Evolutionary conservation across 1,284 basidiomycete genomes (phyloP), one percentile per base, ranked within the genome.

Genomic region (Tylopilus sp.): DNA sequence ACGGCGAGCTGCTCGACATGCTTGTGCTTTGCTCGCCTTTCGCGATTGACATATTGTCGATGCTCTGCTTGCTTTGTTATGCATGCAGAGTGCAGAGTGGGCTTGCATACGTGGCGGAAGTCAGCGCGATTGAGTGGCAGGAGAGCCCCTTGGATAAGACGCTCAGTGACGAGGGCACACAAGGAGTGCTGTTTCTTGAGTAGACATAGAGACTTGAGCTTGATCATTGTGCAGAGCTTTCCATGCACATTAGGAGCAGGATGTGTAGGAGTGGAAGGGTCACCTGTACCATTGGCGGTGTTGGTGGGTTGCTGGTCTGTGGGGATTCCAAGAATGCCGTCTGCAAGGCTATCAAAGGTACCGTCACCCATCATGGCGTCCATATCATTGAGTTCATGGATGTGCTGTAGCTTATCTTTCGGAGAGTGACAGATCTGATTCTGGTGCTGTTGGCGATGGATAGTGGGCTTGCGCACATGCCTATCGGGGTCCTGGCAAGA

Each of bases 1-100:
- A 94, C 89, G 58, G 86, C 86, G 76, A 99, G 92, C 78, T 98
- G 96, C 75, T 97, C 94, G 76, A 98, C 89, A 77, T 99, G 98
- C 78, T 98, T 96, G 84, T 96, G 93, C 81, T 98, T 98, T 59
- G 96, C 96, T 42, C 94, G 90, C 62, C 92, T 90, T 82, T 99
- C 97, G 33, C 96, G 90, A 72, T 99, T 96, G 13, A 89, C 86
- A 33, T 96, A 91, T 79, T 99, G 98, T 78, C 93, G 92, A 67
- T 95, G 88, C 82, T 99, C 98, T 23, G 93, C 88, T 72, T 90
- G 88, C 81, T 99, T 98, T 5, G 95, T 98, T 79, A 88, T 89
- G 48, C 95, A 91, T 27, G 95, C 95, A 77, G 98, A 96, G 25
- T 95, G 90, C 42, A 98, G 84, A 1, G 91, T 92, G 37, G 94